Evolutionary conservation across 176 grass and related monocot genomes (phyloP).

Genomic region (sorghum (Sorghum bicolor)): Sorghum_bicolor_NCBIv3 NC_012870.2:25077501-25078000

Average conservation of each 20-base stretch:
- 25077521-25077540: constrained; percentile 52
- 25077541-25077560: constrained; percentile 2
- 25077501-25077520: constrained; percentile 55
- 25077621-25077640: constrained; percentile 2
- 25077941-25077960: too few species aligned
- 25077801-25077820: background rate
- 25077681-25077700: constrained; percentile 68
- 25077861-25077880: too few species aligned
- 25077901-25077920: too few species aligned
- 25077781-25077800: background rate
- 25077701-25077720: constrained; percentile 60
- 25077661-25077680: constrained; percentile 17
- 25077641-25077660: background rate
- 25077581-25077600: background rate
- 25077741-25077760: background rate
- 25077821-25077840: too few species aligned
- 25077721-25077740: constrained; percentile 51
- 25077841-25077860: too few species aligned
- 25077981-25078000: too few species aligned
- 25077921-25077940: too few species aligned
- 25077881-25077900: too few species aligned
- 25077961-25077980: too few species aligned
- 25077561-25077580: background rate
- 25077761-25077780: constrained; percentile 14
- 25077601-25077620: background rate